Evolutionary conservation across 2,329 filamentous ascomycete species (phyloP), one percentile per base, ranked within the genome.

Genomic region (Aspergillus spinulosporus): DNA sequence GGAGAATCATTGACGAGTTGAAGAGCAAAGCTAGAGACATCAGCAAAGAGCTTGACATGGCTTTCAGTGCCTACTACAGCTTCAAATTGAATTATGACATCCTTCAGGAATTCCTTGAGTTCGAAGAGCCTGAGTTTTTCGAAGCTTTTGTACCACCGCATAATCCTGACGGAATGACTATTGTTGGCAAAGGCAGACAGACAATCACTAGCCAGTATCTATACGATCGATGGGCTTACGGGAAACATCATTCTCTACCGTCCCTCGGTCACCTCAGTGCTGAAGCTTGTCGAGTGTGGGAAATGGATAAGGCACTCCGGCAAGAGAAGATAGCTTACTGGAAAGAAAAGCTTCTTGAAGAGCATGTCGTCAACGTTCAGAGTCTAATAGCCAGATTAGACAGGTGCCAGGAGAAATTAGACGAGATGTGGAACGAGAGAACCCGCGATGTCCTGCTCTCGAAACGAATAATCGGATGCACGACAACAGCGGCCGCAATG

Each of bases 91-190:
- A 29, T 28, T 15, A 28, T 26, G 14, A 8, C 29, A 39, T 46
- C n/a, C 49, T 81, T 0, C 60, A 83, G n/a, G 75, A 78, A 3
- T 75, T 74, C 59, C 65, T 82, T 1, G 80, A 84, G 36, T 59
- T 59, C 21, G 71, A 79, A 0, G 79, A 83, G 9, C 66, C 73
- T 0, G 67, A 73, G 0, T 88, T 82, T 58, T 84, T 80, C 63
- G 75, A 82, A 1, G 84, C 86, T 0, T 82, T 91, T 5, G 67
- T 66, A 1, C 59, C 86, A 0, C 84, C 85, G 0, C 59, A 72
- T 0, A 59, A 67, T 0, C 60, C 74, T 0, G 73, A 80, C 26
- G 82, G 77, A 0, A 84, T 82, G 73, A 63, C 45, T 0, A 57
- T 68, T 0, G 76, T 84, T 0, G 84, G 79, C 0, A 73, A 67